These are phyloP conservation scores for Chaetothyriales sp. DNA, from an alignment of 2,329 filamentous ascomycete genomes.

Conservation along the genomic window DNA sequence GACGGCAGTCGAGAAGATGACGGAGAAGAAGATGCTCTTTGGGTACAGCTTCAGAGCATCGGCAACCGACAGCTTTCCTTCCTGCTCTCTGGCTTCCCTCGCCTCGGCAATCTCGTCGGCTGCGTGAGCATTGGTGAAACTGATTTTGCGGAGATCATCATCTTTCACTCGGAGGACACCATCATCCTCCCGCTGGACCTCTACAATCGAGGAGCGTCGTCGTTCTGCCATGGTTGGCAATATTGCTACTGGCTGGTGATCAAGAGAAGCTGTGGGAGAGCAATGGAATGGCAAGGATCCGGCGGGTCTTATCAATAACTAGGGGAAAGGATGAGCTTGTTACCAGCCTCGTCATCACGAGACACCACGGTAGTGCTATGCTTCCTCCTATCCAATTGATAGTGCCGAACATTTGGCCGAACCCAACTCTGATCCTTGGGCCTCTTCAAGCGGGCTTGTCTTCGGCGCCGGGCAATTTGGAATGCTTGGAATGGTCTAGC, in stretches of 20 bases:
- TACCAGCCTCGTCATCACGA: background rate
- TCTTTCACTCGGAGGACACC: constrained; percentile 8
- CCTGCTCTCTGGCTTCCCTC: constrained; percentile 3
- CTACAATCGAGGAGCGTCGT: constrained; percentile 4
- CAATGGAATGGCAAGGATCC: background rate
- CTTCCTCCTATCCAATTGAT: background rate
- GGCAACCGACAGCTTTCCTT: constrained; percentile 22
- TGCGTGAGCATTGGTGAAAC: background rate
- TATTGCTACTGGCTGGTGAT: background rate
- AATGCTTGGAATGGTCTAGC: background rate
- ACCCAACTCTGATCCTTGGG: background rate
- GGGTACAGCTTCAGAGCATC: constrained; percentile 72
- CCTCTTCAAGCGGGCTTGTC: too few relatives aligned
- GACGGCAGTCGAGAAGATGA: constrained; percentile 76
- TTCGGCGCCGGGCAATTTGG: background rate
- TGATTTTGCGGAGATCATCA: constrained; percentile 4
- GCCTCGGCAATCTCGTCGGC: constrained; percentile 4
- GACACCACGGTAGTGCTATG: background rate
- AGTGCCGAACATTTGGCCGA: constrained; percentile 1
- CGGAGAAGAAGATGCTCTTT: constrained; percentile 70
- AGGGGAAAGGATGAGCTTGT: background rate
- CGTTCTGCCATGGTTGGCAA: constrained; percentile 1
- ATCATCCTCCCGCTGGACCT: constrained; percentile 5
- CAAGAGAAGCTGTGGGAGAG: background rate
- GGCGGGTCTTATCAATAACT: background rate